These are phyloP conservation scores for Platanus orientalis DNA, from an alignment of 164 flowering plant species.

Conservation along the genomic window DNA sequence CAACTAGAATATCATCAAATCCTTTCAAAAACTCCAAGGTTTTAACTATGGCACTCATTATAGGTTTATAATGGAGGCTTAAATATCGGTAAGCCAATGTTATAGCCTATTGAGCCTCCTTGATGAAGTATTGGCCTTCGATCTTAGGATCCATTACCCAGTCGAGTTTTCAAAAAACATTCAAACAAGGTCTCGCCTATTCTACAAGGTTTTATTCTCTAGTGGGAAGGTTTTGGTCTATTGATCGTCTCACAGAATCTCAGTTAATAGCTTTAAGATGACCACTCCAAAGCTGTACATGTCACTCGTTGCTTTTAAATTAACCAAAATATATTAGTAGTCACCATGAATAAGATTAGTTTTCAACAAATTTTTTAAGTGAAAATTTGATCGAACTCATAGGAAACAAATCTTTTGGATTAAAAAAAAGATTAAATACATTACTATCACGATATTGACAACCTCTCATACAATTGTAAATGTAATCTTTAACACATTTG, in stretches of 20 bases:
- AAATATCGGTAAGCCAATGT: slow-evolving; percentile 70
- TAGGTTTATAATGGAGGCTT: slow-evolving; percentile 62
- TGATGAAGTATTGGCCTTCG: slow-evolving; percentile 67
- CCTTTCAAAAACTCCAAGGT: slow-evolving; percentile 48
- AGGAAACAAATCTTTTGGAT: too few species aligned
- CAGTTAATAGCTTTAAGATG: slow-evolving; percentile 71
- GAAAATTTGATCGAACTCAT: too few species aligned
- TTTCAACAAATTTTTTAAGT: too few species aligned
- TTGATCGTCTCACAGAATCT: slow-evolving; percentile 46
- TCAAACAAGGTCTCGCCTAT: slow-evolving; percentile 64
- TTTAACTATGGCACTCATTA: slow-evolving; percentile 66
- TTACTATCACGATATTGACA: slow-evolving; percentile 67
- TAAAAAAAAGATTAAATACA: too few species aligned
- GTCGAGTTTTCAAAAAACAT: slow-evolving; percentile 49
- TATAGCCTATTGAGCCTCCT: slow-evolving; percentile 67
- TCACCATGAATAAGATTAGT: too few species aligned
- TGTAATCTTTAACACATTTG: too few species aligned
- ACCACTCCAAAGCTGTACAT: slow-evolving; percentile 91
- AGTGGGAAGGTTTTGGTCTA: slow-evolving; percentile 53
- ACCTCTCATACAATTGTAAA: too few species aligned
- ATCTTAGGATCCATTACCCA: slow-evolving; percentile 65
- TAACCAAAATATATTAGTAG: slow-evolving; percentile 55
- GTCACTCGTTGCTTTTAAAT: slow-evolving; percentile 79
- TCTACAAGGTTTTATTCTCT: slow-evolving; percentile 63
- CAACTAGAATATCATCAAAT: slow-evolving; percentile 46